Conservation (phyloP, 2,329 filamentous ascomycete genomes). For the Cladosporium austrohemisphaericum region DNA sequence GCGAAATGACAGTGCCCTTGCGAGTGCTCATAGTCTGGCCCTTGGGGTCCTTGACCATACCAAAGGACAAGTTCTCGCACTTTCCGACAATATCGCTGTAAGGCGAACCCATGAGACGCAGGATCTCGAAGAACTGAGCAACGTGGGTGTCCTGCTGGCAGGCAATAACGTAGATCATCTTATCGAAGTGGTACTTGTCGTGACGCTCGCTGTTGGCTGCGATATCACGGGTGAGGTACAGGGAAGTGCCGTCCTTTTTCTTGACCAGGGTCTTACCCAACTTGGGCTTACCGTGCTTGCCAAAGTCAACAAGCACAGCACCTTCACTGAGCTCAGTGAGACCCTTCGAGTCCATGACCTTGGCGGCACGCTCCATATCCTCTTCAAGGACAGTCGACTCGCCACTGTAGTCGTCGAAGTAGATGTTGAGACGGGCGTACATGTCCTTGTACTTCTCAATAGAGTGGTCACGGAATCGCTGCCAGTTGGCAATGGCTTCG, state of each 20-base stretch:
- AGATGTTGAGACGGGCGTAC: slow-evolving; percentile 62
- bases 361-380: slow-evolving; percentile 59
- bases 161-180: slow-evolving; percentile 66
- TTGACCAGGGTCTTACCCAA: slow-evolving; percentile 65
- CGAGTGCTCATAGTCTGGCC: slow-evolving; percentile 60
- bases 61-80: slow-evolving; percentile 63
- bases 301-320: slow-evolving; percentile 65
- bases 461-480: slow-evolving; percentile 60
- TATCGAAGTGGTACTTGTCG: slow-evolving; percentile 60
- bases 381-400: slow-evolving; percentile 64
- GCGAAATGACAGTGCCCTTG: slow-evolving; percentile 50
- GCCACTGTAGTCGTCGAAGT: slow-evolving; percentile 64
- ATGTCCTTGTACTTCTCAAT: slow-evolving; percentile 63
- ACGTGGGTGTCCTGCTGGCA: slow-evolving; percentile 63
- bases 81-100: slow-evolving; percentile 52
- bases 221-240: slow-evolving; percentile 68
- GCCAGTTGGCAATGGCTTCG: slow-evolving; percentile 59
- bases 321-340: slow-evolving; percentile 63
- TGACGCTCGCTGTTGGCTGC: slow-evolving; percentile 62
- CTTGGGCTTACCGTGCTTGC: slow-evolving; percentile 64
- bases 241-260: slow-evolving; percentile 63
- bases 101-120: slow-evolving; percentile 58
- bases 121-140: slow-evolving; percentile 63
- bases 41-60: slow-evolving; percentile 52
- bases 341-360: slow-evolving; percentile 55